Evolutionary conservation across 2,329 filamentous ascomycete species (phyloP), one percentile per base, ranked within the genome.

Genomic region (Trichothecium roseum): DNA sequence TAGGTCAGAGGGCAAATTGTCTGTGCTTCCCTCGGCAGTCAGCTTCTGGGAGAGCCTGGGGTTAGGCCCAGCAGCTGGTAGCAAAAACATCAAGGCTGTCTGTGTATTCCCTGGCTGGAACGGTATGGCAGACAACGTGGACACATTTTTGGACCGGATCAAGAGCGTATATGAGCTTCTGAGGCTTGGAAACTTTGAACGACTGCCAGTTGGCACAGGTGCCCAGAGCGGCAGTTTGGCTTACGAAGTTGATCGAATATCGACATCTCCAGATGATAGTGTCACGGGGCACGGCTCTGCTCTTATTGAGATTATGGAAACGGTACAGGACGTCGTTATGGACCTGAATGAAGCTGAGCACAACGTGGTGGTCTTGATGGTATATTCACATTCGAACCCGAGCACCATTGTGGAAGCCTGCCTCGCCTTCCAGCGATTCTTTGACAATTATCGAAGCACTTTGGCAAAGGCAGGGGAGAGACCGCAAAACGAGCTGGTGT

Each of bases 31-130:
- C 2, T 74, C 84, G 1, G 81, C 83, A 1, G 62, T 89, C 15
- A 62, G 70, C 1, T 94, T 91, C 49, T 93, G 85, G 86, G 84
- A 91, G 50, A 78, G 79, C 32, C 62, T 93, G 14, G 82, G 84
- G 1, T 66, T 94, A 2, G 75, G 75, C 2, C 85, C 85, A 4
- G 74, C 74, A 8, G 74, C 74, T 39, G 81, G 83, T 1, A 50
- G 65, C 7, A 93, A 93, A 53, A 74, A 89, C 41, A 62, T 91
- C 20, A 68, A 71, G 26, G 72, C 78, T 0, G 71, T 84, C 32
- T 85, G 81, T 49, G 63, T 91, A 2, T 82, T 80, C 42, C 84
- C 84, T 0, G 64, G 70, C 34, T 73, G 74, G 46, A 70, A 72
- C 18, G 77, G 80, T 2, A 61, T 89, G 46, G 55, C 62, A 27